These are phyloP conservation scores for Myriosclerotinia scirpicola DNA, from an alignment of 2,329 filamentous ascomycete genomes.

Conservation along the genomic window DNA sequence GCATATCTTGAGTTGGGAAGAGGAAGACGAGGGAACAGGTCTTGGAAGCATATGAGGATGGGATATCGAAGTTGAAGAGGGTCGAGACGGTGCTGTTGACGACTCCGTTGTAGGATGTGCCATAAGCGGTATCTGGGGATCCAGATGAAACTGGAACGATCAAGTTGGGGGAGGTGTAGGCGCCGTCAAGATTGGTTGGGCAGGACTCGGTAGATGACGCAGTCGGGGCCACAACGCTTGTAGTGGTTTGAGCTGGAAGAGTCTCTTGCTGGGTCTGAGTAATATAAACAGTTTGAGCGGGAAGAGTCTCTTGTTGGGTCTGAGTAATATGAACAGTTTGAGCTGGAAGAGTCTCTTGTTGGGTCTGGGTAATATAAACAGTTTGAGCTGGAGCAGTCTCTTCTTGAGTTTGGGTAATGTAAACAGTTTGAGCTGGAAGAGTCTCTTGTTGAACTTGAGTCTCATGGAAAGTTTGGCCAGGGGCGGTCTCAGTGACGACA, in stretches of 20 bases:
- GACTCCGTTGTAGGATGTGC: slow-evolving; percentile 56
- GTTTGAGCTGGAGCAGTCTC: background rate
- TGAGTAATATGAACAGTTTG: background rate
- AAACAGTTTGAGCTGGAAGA: background rate
- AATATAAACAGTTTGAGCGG: background rate
- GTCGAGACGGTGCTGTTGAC: slow-evolving; percentile 54
- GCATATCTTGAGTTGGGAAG: slow-evolving; percentile 56
- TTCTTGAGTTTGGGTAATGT: background rate
- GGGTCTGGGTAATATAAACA: background rate
- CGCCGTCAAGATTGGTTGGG: slow-evolving; percentile 36
- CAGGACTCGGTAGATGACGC: background rate
- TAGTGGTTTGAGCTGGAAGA: background rate
- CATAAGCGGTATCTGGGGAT: slow-evolving; percentile 51
- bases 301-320: background rate
- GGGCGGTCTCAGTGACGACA: background rate
- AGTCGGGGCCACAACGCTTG: background rate
- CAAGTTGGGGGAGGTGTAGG: slow-evolving; percentile 59
- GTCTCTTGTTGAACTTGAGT: slow-evolving; percentile 3
- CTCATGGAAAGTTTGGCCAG: background rate
- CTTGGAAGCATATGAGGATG: slow-evolving; percentile 44
- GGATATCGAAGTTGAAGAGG: slow-evolving; percentile 71
- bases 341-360: background rate
- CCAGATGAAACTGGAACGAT: slow-evolving; percentile 60
- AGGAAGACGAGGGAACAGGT: slow-evolving; percentile 65
- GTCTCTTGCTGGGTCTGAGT: background rate